Conservation (phyloP, 768 basidiomycete species). For the Amanita polypyramis region DNA sequence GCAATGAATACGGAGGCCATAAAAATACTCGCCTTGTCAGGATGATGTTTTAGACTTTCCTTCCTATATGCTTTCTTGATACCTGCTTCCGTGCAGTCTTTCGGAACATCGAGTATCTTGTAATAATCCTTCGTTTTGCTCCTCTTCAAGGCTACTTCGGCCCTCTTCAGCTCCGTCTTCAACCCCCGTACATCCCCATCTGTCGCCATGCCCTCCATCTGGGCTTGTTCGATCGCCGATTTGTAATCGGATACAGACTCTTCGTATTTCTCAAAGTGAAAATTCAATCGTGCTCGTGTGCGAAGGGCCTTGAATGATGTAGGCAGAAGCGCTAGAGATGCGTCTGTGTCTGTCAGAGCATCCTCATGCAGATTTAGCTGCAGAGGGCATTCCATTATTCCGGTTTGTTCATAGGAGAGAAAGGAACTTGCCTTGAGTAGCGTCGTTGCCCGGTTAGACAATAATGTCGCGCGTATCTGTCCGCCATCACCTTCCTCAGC, state of each 20-base stretch:
- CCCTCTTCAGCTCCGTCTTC: slow-evolving; percentile 62
- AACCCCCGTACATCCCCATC: slow-evolving; percentile 56
- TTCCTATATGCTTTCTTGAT: slow-evolving; percentile 89
- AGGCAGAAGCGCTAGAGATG: slow-evolving; percentile 51
- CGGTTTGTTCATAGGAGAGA: background rate
- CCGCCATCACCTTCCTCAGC: slow-evolving; percentile 74
- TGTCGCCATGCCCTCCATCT: slow-evolving; percentile 41
- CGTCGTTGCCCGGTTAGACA: slow-evolving; percentile 80
- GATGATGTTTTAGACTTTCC: slow-evolving; percentile 79
- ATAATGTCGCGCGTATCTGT: slow-evolving; percentile 66
- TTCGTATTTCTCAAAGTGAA: slow-evolving; percentile 69
- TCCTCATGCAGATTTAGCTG: slow-evolving; percentile 58
- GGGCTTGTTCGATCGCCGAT: slow-evolving; percentile 64
- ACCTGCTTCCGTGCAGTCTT: slow-evolving; percentile 56
- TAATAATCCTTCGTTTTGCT: slow-evolving; percentile 90
- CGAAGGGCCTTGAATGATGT: slow-evolving; percentile 78
- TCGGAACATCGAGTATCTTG: slow-evolving; percentile 57
- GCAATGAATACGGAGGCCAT: slow-evolving; percentile 6
- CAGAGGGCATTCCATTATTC: background rate
- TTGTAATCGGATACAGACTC: slow-evolving; percentile 67
- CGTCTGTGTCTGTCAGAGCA: slow-evolving; percentile 62
- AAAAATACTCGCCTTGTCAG: slow-evolving; percentile 53
- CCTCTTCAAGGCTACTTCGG: slow-evolving; percentile 71
- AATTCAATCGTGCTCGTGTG: slow-evolving; percentile 72
- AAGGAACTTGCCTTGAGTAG: slow-evolving; percentile 48